Percentiles rank a stretch among this genome's conserved stretches.
Conservation (phyloP, 495 filamentous ascomycete genomes). For the Parachaetomium inaequale region DNA sequence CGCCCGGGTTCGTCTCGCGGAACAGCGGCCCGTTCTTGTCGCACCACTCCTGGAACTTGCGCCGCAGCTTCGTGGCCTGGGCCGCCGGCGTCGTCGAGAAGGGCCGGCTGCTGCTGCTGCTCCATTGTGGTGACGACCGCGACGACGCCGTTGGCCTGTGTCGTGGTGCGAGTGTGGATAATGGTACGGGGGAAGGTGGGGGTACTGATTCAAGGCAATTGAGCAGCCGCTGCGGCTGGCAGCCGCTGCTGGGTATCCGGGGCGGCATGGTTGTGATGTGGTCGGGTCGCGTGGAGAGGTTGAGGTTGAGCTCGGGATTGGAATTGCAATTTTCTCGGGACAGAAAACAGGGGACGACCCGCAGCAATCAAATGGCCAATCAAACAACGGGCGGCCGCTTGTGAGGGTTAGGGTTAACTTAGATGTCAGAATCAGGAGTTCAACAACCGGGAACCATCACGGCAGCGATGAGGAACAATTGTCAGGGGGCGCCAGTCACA, state of each 20-base stretch:
- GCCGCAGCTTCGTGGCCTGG: conserved; percentile 20
- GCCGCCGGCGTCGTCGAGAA: conserved; percentile 29
- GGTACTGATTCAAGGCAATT: conserved; percentile 19
- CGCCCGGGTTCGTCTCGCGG: not conserved
- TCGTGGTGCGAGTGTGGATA: conserved; percentile 1
- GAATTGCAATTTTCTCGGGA: conserved; percentile 17
- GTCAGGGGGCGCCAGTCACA: too few species aligned
- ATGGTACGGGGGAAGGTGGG: not conserved
- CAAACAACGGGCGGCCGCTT: not conserved
- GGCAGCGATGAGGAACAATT: not conserved
- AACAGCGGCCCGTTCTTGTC: conserved; percentile 10
- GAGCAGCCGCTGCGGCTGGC: conserved; percentile 23
- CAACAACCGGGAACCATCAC: too few species aligned
- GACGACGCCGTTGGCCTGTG: conserved; percentile 10
- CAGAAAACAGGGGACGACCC: not conserved
- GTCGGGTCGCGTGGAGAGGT: conserved; percentile 13
- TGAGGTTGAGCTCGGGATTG: conserved; percentile 8
- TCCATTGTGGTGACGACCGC: conserved; percentile 5
- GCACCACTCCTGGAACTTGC: conserved; percentile 20
- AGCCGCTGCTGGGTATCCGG: conserved; percentile 29
- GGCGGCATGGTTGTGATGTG: conserved; percentile 28
- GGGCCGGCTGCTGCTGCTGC: conserved; percentile 9
- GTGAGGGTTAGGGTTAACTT: conserved; percentile 6
- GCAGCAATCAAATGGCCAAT: not conserved
- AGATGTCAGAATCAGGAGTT: too few species aligned